Evolutionary conservation across 345 rosid genomes (phyloP).

Genomic region (Salix exigua): DNA sequence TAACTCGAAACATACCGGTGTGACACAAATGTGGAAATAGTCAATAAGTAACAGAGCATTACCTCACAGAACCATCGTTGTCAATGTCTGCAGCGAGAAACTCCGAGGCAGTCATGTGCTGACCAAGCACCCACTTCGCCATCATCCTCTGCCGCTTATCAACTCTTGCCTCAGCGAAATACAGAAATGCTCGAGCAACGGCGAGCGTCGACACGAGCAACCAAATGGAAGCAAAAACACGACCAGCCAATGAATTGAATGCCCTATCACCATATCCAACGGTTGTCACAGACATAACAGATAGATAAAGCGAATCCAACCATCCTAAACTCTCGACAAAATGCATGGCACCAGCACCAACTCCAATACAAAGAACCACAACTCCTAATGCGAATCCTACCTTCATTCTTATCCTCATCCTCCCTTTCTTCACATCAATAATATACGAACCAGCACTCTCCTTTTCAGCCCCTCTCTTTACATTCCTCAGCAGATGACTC

Average conservation of each 20-base stretch:
- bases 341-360: conserved; percentile 78
- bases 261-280: conserved; percentile 91
- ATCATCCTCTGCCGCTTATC: conserved; percentile 77
- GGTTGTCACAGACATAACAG: conserved; percentile 93
- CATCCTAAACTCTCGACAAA: conserved; percentile 66
- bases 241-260: conserved; percentile 57
- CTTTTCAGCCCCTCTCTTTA: conserved; percentile 34
- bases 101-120: conserved; percentile 74
- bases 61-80: conserved; percentile 82
- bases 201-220: conserved; percentile 90
- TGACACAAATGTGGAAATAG: background rate
- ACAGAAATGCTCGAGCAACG: conserved; percentile 72
- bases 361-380: conserved; percentile 75
- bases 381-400: conserved; percentile 86
- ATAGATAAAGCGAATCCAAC: conserved; percentile 84
- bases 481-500: conserved; percentile 59
- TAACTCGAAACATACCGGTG: background rate
- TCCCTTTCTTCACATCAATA: conserved; percentile 82
- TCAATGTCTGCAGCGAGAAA: conserved; percentile 88
- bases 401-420: conserved; percentile 95
- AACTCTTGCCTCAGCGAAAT: conserved; percentile 82
- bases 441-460: conserved; percentile 50
- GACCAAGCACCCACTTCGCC: conserved; percentile 78
- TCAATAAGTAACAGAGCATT: conserved; percentile 3
- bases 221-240: conserved; percentile 81